Percentiles rank a stretch among this genome's conserved stretches.
These are phyloP conservation scores for Penicillium malachiteum DNA, from an alignment of 495 filamentous ascomycete species.

Conservation along the genomic window DNA sequence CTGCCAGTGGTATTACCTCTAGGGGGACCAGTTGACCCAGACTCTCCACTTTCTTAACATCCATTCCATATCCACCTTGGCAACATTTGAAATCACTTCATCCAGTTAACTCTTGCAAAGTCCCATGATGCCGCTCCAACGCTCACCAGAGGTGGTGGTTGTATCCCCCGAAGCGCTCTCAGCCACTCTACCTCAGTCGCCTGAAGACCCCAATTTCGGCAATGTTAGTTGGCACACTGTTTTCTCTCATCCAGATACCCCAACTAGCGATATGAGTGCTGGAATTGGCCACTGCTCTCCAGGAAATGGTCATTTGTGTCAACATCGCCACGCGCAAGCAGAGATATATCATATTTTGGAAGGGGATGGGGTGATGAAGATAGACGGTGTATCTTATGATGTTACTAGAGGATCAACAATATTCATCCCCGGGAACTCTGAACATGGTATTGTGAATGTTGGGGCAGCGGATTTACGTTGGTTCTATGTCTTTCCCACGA, in stretches of 20 bases:
- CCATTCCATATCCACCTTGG: too few relatives aligned
- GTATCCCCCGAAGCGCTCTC: slow-evolving; percentile 19
- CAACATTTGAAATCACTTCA: too few relatives aligned
- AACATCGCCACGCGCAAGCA: slow-evolving; percentile 34
- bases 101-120: too few relatives aligned
- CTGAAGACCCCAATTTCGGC: slow-evolving; percentile 9
- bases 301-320: slow-evolving; percentile 25
- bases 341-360: slow-evolving; percentile 41
- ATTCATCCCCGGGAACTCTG: slow-evolving; percentile 36
- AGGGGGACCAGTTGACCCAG: too few relatives aligned
- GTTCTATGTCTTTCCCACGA: slow-evolving; percentile 40
- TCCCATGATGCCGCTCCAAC: too few relatives aligned
- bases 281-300: slow-evolving; percentile 33
- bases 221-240: slow-evolving; percentile 37
- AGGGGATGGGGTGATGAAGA: slow-evolving; percentile 26
- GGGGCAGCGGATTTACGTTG: slow-evolving; percentile 23
- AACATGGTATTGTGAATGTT: slow-evolving; percentile 36
- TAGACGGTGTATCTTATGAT: slow-evolving; percentile 23
- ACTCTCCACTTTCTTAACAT: too few relatives aligned
- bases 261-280: slow-evolving; percentile 26
- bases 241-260: slow-evolving; percentile 27
- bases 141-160: too few relatives aligned
- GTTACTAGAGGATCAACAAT: slow-evolving; percentile 28
- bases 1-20: too few relatives aligned
- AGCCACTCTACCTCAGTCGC: too few relatives aligned